Evolutionary conservation across 495 filamentous ascomycete genomes (phyloP), one percentile per base, ranked within the genome.

Genomic region (Trichoderma gamsii): DNA sequence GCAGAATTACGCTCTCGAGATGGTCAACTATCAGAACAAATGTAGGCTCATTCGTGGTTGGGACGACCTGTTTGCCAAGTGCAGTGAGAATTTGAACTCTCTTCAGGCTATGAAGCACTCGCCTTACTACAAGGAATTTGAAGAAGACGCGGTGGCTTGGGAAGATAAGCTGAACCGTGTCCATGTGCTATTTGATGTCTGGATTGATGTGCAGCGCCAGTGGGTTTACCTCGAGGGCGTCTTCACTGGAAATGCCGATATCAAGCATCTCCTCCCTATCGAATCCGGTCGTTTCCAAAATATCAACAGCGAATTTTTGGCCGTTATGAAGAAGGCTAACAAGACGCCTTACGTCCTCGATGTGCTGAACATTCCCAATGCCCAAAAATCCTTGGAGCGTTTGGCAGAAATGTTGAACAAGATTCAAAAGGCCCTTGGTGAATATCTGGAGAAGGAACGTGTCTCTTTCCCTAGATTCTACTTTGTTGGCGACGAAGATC

Each of bases 211-310:
- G 32, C 95, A 99, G 78, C 88, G 95, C 68, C 95, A 99, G 81
- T 99, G 95, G 95, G 94, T 98, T 4, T 99, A 99, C 73, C 85
- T 99, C 27, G 96, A 99, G 79, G 95, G 95, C 67, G 96, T 99
- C 51, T 99, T 99, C 75, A 95, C 93, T 6, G 95, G 95, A 66
- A 99, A 98, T 78, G 93, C 92, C 12, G 95, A 99, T 75, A 99
- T 99, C 81, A 99, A 97, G 78, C 96, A 98, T 78, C 83, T 99
- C 61, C 87, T 99, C 41, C 96, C 96, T 6, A 89, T 96, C 71
- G 95, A 99, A 73, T 97, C 95, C 0, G 91, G 91, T 15, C 87
- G 96, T 64, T 99, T 99, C 78, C 91, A 97, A 72, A 97, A 97
- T 78, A 99, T 99, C 82, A 97, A 99, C 78, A 92, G 92, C 38